Base-by-base conservation (phyloP, 2,329 filamentous ascomycete genomes). In the Aaosphaeria pasadenensis region DNA sequence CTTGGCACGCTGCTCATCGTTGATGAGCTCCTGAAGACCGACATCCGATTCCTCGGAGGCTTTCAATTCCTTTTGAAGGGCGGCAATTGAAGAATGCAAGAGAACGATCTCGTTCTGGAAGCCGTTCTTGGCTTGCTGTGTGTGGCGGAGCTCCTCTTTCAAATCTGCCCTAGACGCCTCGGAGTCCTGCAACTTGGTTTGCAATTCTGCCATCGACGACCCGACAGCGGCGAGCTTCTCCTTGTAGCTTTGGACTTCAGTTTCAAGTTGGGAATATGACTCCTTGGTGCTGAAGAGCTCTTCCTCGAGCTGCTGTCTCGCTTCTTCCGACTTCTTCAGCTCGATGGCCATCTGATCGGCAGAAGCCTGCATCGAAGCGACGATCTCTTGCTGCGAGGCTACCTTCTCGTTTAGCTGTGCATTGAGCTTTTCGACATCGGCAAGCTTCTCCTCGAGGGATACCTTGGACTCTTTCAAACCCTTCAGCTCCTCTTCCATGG, bases 151-250 rank as follows among this genome's bases (percentile, higher is more conserved):
- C 31, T 43, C 41, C 30, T 32, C 24, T 11, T 32, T 17, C 7
- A 43, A 17, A 11, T 43, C 24, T 7, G 9, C 17, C 9, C 24
- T 43, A 9, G 41, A 30, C 29, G 30, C 41, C 17, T 43, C 28
- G 7, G 29, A 11, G 7, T 11, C 6, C 29, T 11, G 6, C 30
- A 43, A 43, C 7, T 43, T 29, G 2, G 11, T 42, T 30, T 63
- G 43, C 4, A 65, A 44, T 2, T 57, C 51, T 5, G 30, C 39
- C 39, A 56, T 57, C 2, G 59, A 58, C 38, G 50, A 48, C 41
- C 63, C 57, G 32, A 66, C 46, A 4, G 51, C 47, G 7, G 45
- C 46, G n/a, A 71, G 58, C 43, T 63, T 58, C 11, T 45, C 48
- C 5, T 58, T 55, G 32, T 49, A 60, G 29, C 46, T 46, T 7